These are phyloP conservation scores for Tilletia indica DNA, from an alignment of 1,284 basidiomycete species.

Conservation along the genomic window DNA sequence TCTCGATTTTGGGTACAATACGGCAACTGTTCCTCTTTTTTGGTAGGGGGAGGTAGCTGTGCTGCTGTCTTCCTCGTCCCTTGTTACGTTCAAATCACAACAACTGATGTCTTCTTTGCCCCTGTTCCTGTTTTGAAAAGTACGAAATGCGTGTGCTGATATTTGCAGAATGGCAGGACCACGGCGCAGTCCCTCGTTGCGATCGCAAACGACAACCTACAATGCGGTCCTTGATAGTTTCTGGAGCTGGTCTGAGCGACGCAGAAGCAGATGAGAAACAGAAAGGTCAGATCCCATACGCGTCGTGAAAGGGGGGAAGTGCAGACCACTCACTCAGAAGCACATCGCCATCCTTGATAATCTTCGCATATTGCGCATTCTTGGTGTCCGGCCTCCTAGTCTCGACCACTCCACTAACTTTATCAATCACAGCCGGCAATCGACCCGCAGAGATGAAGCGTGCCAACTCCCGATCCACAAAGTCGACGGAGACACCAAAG, in stretches of 20 bases:
- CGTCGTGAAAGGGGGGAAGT: background rate
- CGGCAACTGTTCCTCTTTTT: background rate
- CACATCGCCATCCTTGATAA: slow-evolving; percentile 84
- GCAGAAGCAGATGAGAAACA: background rate
- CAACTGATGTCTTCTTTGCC: background rate
- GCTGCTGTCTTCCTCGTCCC: background rate
- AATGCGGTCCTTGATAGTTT: slow-evolving; percentile 53
- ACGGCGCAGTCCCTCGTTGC: background rate
- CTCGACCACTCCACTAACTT: slow-evolving; percentile 86
- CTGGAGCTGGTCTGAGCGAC: slow-evolving; percentile 47
- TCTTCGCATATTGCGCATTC: slow-evolving; percentile 84
- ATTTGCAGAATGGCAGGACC: background rate
- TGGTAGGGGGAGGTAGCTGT: background rate
- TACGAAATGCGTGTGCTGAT: too few species aligned
- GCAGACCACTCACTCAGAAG: slow-evolving; percentile 63
- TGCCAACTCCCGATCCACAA: slow-evolving; percentile 82
- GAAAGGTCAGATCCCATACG: background rate
- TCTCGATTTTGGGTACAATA: background rate
- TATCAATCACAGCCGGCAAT: slow-evolving; percentile 87
- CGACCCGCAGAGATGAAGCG: slow-evolving; percentile 89
- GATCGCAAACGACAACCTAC: slow-evolving; percentile 24
- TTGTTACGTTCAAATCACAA: background rate
- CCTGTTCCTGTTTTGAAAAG: background rate
- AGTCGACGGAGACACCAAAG: slow-evolving; percentile 85
- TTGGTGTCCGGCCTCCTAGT: slow-evolving; percentile 82